Conservation (phyloP, 2,329 filamentous ascomycete genomes). For the Phialophora tarda region DNA sequence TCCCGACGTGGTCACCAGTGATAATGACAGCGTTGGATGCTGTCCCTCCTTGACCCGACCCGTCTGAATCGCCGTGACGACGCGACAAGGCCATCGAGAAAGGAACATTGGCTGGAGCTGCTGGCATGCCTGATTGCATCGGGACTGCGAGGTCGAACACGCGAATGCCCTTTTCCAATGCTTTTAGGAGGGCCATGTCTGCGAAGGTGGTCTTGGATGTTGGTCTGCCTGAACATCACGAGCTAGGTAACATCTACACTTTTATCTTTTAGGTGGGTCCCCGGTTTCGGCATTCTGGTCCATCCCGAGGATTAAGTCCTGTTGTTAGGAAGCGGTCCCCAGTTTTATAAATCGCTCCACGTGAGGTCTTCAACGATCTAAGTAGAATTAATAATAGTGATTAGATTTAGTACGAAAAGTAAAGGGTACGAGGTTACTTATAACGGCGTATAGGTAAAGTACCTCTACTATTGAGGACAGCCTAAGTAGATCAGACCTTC, state of each 20-base stretch:
- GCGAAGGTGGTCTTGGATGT: neutral
- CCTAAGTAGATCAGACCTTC: too few species aligned
- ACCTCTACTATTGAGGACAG: too few species aligned
- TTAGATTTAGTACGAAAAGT: too few species aligned
- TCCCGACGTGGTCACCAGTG: conserved; percentile 25
- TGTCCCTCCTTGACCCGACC: conserved; percentile 1
- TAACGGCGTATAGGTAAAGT: too few species aligned
- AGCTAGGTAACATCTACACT: neutral
- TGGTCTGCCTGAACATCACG: neutral
- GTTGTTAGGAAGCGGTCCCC: too few species aligned
- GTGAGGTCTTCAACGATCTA: too few species aligned
- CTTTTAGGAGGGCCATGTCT: conserved; percentile 18
- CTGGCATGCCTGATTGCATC: conserved; percentile 34
- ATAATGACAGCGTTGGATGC: conserved; percentile 17
- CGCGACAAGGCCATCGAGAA: conserved; percentile 26
- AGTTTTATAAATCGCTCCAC: too few species aligned
- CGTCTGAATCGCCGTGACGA: conserved; percentile 12
- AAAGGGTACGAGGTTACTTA: too few species aligned
- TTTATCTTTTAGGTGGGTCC: neutral
- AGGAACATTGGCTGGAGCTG: conserved; percentile 26
- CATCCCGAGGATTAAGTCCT: neutral
- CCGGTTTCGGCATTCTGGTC: conserved; percentile 5
- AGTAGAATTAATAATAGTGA: too few species aligned
- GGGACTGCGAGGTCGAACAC: conserved; percentile 34
- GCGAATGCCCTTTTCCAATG: conserved; percentile 23